phyloP scores from a whole-genome alignment of 208 protist species.

The Acanthamoeba rhysodes region DNA sequence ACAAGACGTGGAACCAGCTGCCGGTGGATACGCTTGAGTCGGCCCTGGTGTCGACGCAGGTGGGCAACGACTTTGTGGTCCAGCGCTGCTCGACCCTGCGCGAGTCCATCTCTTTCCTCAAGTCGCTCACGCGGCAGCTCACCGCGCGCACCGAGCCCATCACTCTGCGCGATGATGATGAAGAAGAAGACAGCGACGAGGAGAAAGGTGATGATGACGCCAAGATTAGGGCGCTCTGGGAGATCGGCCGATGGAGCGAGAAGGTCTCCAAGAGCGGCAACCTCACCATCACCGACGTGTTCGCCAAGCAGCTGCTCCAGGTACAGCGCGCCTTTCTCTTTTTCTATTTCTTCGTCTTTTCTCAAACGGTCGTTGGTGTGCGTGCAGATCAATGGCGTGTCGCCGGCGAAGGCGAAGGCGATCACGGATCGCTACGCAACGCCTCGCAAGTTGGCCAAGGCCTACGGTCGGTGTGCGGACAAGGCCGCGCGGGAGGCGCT shows the following conservation, averaged over 20 bases:
- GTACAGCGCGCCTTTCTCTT: neutral
- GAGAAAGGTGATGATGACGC: neutral
- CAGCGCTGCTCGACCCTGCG: neutral
- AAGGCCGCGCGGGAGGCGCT: neutral
- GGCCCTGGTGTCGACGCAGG: constrained; percentile 38
- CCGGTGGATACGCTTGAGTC: constrained; percentile 42
- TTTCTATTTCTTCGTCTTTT: neutral
- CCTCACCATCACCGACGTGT: constrained; percentile 60
- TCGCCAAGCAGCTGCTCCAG: constrained; percentile 45
- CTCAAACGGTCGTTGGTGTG: neutral
- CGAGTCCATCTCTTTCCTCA: constrained; percentile 34
- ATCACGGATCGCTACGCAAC: constrained; percentile 41
- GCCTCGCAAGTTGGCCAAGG: neutral
- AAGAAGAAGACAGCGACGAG: neutral
- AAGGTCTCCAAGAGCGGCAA: constrained; percentile 55
- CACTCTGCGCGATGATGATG: neutral
- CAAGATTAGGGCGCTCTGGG: neutral
- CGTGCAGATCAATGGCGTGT: constrained; percentile 32
- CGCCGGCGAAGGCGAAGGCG: constrained; percentile 11
- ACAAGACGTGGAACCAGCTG: constrained; percentile 49
- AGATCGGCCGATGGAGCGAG: constrained; percentile 65
- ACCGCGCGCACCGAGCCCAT: neutral
- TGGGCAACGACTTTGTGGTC: constrained; percentile 32
- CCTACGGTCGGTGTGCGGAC: neutral
- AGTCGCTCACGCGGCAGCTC: neutral